Conservation (phyloP, 2,329 filamentous ascomycete species). For the Fusarium sp. region DNA sequence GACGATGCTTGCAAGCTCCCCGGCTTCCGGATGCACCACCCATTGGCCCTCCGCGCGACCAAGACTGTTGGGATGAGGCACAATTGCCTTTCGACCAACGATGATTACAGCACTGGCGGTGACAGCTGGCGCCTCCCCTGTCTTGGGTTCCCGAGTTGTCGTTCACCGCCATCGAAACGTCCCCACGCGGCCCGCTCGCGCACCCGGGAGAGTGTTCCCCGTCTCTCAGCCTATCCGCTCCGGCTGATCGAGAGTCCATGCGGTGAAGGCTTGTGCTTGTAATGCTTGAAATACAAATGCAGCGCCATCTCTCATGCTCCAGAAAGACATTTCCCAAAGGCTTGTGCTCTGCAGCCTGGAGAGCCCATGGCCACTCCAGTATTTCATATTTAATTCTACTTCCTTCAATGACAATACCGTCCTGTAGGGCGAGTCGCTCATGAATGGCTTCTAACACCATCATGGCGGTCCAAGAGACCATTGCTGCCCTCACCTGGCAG, state of each 20-base stretch:
- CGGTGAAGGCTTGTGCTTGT: conserved; percentile 34
- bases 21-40: conserved; percentile 41
- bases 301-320: conserved; percentile 33
- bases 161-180: conserved; percentile 46
- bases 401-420: conserved; percentile 47
- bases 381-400: conserved; percentile 17
- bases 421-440: conserved; percentile 45
- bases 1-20: conserved; percentile 37
- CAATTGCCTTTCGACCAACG: conserved; percentile 34
- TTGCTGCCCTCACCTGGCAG: conserved; percentile 43
- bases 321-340: conserved; percentile 31
- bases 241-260: conserved; percentile 32
- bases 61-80: conserved; percentile 28
- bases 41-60: conserved; percentile 40
- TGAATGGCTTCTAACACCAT: conserved; percentile 41
- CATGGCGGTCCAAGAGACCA: conserved; percentile 43
- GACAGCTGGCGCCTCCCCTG: conserved; percentile 45
- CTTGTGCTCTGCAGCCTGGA: conserved; percentile 43
- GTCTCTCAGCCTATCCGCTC: conserved; percentile 35
- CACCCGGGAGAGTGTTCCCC: conserved; percentile 33
- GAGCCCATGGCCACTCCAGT: conserved; percentile 42
- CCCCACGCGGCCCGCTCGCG: conserved; percentile 47
- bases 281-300: conserved; percentile 44
- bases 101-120: conserved; percentile 45
- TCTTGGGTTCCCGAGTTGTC: conserved; percentile 33